Conservation (phyloP, 2,329 filamentous ascomycete genomes). For the Plectosphaerella cucumerina region DNA sequence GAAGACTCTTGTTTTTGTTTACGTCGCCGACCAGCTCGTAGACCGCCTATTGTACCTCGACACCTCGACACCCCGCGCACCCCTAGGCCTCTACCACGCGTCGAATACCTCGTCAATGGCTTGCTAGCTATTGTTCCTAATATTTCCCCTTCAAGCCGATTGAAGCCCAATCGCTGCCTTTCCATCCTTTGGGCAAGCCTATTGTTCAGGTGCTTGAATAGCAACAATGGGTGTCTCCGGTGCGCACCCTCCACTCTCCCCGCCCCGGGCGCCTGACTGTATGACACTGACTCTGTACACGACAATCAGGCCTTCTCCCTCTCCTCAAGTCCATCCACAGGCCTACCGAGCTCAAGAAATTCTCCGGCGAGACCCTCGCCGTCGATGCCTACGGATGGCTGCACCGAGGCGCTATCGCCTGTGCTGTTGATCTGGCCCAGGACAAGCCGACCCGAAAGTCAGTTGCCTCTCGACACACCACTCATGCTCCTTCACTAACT, state of each 20-base stretch:
- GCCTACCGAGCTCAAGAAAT: slow-evolving; percentile 81
- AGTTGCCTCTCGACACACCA: slow-evolving; percentile 20
- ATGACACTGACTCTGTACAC: neutral
- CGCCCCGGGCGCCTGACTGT: neutral
- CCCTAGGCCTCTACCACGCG: neutral
- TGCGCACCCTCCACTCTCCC: slow-evolving; percentile 1
- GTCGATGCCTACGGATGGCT: slow-evolving; percentile 98
- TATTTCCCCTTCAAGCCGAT: neutral
- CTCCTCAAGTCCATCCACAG: slow-evolving; percentile 96
- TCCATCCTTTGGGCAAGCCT: neutral
- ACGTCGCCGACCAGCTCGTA: too few relatives aligned
- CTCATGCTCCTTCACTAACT: slow-evolving; percentile 7
- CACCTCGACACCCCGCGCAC: too few relatives aligned
- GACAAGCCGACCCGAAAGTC: slow-evolving; percentile 86
- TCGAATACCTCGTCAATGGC: neutral
- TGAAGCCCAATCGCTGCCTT: neutral
- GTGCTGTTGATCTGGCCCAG: slow-evolving; percentile 84
- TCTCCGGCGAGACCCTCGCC: slow-evolving; percentile 81
- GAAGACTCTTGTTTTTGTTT: too few relatives aligned
- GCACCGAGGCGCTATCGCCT: slow-evolving; percentile 85
- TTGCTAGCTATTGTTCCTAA: neutral
- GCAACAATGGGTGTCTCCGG: slow-evolving; percentile 15
- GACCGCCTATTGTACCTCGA: too few relatives aligned
- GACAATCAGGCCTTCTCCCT: slow-evolving; percentile 70
- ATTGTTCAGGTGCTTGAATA: neutral